phyloP scores from a whole-genome alignment of 768 basidiomycete species.

The Agaricus blazei region DNA sequence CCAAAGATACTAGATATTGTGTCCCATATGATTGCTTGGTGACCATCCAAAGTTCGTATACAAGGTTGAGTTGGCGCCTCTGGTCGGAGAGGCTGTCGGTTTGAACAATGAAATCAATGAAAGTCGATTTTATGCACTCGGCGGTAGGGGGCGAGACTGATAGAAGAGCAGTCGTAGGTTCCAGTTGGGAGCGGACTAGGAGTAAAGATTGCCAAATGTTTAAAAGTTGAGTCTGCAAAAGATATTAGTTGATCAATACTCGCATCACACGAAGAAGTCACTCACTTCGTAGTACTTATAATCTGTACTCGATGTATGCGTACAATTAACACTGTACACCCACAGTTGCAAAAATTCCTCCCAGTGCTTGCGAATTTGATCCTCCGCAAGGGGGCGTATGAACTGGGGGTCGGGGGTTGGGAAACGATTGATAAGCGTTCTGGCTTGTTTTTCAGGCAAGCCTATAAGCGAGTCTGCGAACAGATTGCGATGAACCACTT shows the following conservation, averaged over 20 bases:
- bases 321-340: neutral
- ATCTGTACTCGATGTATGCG: neutral
- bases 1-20: constrained; percentile 34
- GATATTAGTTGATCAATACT: neutral
- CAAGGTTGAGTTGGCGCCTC: constrained; percentile 29
- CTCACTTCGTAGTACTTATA: neutral
- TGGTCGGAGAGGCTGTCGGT: constrained; percentile 23
- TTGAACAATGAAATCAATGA: constrained; percentile 30
- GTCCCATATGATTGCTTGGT: constrained; percentile 43
- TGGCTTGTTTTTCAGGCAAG: neutral
- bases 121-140: constrained; percentile 24
- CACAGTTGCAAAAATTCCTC: constrained; percentile 9
- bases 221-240: constrained; percentile 32
- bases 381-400: constrained; percentile 11
- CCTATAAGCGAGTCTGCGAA: constrained; percentile 12
- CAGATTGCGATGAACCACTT: neutral
- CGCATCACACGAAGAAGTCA: too few relatives aligned
- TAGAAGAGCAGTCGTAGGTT: constrained; percentile 32
- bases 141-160: constrained; percentile 28
- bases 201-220: constrained; percentile 53
- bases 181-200: constrained; percentile 41
- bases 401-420: neutral
- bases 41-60: constrained; percentile 45
- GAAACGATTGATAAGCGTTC: neutral
- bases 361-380: constrained; percentile 15